Conservation (phyloP, 257 asterid genomes). For the Solanum microdontum region DNA sequence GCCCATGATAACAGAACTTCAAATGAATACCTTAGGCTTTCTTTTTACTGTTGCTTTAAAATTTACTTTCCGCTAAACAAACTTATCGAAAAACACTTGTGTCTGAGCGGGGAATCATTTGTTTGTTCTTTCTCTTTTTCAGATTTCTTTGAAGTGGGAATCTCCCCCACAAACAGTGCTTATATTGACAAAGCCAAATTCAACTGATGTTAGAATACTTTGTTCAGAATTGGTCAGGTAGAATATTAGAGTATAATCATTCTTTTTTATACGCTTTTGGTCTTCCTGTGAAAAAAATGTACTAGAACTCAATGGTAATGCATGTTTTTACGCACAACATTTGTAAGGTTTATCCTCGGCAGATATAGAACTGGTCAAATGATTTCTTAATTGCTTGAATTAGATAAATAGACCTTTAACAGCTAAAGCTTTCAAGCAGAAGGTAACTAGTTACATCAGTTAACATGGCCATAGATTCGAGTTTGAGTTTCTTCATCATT, state of each 20-base stretch:
- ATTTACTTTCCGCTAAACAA: background rate
- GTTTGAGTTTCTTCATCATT: background rate
- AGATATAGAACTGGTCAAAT: background rate
- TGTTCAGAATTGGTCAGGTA: constrained; percentile 87
- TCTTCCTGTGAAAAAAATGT: background rate
- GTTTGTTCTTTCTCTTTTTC: constrained; percentile 5
- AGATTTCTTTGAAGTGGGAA: constrained; percentile 81
- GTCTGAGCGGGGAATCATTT: background rate
- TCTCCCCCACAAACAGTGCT: constrained; percentile 81
- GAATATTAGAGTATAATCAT: constrained; percentile 6
- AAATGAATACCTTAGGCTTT: background rate
- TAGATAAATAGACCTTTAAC: background rate
- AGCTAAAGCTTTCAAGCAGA: background rate
- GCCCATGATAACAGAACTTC: background rate
- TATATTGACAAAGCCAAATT: constrained; percentile 81
- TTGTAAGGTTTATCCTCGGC: background rate
- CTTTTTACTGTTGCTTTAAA: background rate
- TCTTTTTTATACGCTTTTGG: background rate
- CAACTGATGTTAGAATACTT: constrained; percentile 49
- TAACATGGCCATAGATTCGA: background rate
- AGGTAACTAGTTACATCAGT: background rate
- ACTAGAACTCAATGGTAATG: background rate
- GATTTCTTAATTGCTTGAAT: background rate
- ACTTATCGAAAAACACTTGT: background rate
- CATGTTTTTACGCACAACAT: background rate